A percentile compares a stretch with the other conserved stretches of the same genome.
Evolutionary conservation across 495 filamentous ascomycete species (phyloP).

Genomic region (Chaetomium cochliodes): DNA sequence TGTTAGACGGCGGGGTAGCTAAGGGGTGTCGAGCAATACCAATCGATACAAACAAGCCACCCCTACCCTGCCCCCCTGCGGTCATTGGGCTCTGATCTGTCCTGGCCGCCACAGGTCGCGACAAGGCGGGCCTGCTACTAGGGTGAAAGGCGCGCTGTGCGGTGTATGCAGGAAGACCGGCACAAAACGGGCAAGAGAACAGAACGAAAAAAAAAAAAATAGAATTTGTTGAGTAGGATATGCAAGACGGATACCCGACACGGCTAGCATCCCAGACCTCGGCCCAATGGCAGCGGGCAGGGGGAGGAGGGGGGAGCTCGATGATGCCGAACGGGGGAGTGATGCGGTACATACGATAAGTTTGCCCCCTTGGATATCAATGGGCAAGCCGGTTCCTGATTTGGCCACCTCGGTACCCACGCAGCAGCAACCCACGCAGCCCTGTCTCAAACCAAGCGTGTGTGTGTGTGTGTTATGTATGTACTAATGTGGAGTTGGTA

Average conservation of each 20-base stretch:
- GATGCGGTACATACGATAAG: constrained; percentile 2
- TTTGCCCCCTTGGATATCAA: constrained; percentile 23
- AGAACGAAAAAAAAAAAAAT: no score
- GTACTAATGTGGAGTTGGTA: neutral
- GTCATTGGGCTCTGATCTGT: constrained; percentile 27
- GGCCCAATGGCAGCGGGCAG: constrained; percentile 31
- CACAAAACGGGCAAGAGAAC: neutral
- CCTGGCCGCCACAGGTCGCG: constrained; percentile 28
- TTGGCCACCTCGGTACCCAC: constrained; percentile 26
- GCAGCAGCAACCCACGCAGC: constrained; percentile 7
- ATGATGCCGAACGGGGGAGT: constrained; percentile 8
- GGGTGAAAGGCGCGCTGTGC: constrained; percentile 25
- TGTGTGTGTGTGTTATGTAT: no score
- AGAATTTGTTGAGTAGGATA: constrained; percentile 8
- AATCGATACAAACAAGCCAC: neutral
- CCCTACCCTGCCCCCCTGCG: no score
- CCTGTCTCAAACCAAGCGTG: neutral
- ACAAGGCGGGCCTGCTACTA: constrained; percentile 26
- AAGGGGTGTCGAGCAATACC: constrained; percentile 7
- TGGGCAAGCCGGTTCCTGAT: constrained; percentile 22
- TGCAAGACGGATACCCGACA: constrained; percentile 11
- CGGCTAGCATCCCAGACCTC: constrained; percentile 15
- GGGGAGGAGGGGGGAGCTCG: no score
- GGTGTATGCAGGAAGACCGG: constrained; percentile 31
- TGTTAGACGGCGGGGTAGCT: constrained; percentile 22